These are phyloP conservation scores for Termitomyces sp. DNA, from an alignment of 768 basidiomycete genomes.

Conservation along the genomic window DNA sequence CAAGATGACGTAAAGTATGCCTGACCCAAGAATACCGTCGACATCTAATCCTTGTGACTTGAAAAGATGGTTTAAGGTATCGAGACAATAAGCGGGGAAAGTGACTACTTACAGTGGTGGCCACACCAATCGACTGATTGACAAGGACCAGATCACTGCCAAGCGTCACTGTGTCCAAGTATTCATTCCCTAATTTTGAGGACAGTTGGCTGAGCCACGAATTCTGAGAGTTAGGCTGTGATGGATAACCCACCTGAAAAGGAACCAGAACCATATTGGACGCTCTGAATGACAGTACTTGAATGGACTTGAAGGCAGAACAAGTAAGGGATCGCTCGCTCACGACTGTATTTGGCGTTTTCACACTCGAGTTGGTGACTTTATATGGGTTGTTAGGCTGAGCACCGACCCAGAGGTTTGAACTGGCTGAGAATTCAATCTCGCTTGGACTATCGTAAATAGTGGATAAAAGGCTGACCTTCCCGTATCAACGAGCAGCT, in stretches of 20 bases:
- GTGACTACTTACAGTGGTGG: slow-evolving; percentile 27
- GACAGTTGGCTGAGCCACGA: neutral
- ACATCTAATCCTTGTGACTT: slow-evolving; percentile 45
- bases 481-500: slow-evolving; percentile 61
- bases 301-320: neutral
- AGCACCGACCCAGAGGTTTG: slow-evolving; percentile 73
- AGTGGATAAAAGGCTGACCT: slow-evolving; percentile 28
- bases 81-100: neutral
- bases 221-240: neutral
- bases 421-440: slow-evolving; percentile 32
- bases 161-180: slow-evolving; percentile 53
- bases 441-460: neutral
- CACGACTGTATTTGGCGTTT: slow-evolving; percentile 49
- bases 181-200: slow-evolving; percentile 37
- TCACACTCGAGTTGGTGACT: slow-evolving; percentile 45
- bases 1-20: neutral
- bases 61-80: neutral
- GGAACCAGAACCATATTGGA: slow-evolving; percentile 59
- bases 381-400: slow-evolving; percentile 32
- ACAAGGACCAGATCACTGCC: slow-evolving; percentile 45
- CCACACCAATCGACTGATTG: slow-evolving; percentile 65
- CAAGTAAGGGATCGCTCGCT: slow-evolving; percentile 18
- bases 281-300: slow-evolving; percentile 32
- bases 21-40: slow-evolving; percentile 67
- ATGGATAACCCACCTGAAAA: slow-evolving; percentile 44